These are phyloP conservation scores for barley (Hordeum vulgare) DNA, from an alignment of 176 grass and related monocot species.

Conservation along the genomic window DNA sequence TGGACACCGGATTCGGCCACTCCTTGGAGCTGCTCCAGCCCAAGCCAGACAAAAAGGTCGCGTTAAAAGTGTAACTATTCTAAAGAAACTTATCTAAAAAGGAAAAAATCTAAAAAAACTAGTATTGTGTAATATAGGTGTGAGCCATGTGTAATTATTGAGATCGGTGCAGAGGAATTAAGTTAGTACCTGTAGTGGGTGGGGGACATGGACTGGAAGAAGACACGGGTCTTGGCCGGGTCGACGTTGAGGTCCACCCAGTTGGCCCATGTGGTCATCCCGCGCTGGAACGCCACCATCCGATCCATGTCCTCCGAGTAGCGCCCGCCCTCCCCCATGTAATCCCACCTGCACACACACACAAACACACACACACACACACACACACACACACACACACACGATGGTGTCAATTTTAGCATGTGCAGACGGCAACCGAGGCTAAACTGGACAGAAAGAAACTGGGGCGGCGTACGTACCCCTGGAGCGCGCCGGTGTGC, in stretches of 20 bases:
- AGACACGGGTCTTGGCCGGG: slow-evolving; percentile 61
- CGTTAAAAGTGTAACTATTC: too few species aligned
- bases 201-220: slow-evolving; percentile 92
- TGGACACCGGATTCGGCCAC: slow-evolving; percentile 51
- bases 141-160: not conserved
- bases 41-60: not conserved
- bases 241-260: slow-evolving; percentile 74
- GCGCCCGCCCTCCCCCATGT: slow-evolving; percentile 56
- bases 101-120: too few species aligned
- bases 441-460: not conserved
- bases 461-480: slow-evolving; percentile 13
- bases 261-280: slow-evolving; percentile 75
- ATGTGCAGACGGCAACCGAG: not conserved
- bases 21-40: slow-evolving; percentile 26
- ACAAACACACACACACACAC: not conserved
- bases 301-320: slow-evolving; percentile 78
- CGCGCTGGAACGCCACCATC: slow-evolving; percentile 69
- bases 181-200: slow-evolving; percentile 78
- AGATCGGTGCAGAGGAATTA: not conserved
- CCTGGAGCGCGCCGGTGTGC: slow-evolving; percentile 71
- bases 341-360: slow-evolving; percentile 65
- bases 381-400: not conserved
- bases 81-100: too few species aligned
- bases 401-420: not conserved
- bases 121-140: too few species aligned